These are phyloP conservation scores for Phytophthora constricta DNA, from an alignment of 352 stramenopile genomes.

Conservation along the genomic window DNA sequence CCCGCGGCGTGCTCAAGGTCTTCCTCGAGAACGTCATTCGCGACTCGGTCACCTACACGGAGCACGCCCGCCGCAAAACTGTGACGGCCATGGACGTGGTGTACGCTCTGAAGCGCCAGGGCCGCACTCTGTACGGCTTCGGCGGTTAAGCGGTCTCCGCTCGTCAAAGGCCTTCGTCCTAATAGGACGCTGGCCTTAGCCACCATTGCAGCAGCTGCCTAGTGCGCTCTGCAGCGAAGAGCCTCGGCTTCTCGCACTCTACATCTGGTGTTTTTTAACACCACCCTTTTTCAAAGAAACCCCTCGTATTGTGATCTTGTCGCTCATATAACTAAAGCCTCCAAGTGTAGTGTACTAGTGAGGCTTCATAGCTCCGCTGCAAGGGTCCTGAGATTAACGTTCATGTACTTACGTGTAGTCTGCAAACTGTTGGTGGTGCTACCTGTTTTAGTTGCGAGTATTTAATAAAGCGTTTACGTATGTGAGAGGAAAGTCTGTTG, in stretches of 20 bases:
- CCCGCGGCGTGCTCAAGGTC: conserved; percentile 97
- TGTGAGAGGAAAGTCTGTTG: too few relatives aligned
- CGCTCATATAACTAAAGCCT: too few relatives aligned
- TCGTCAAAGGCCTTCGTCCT: background rate
- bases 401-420: too few relatives aligned
- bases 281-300: conserved; percentile 41
- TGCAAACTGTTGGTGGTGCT: too few relatives aligned
- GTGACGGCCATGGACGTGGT: conserved; percentile 99
- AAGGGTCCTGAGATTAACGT: too few relatives aligned
- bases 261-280: conserved; percentile 58
- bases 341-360: too few relatives aligned
- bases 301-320: background rate
- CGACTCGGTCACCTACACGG: conserved; percentile 96
- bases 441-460: too few relatives aligned
- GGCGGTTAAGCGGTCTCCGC: conserved; percentile 60
- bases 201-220: conserved; percentile 1
- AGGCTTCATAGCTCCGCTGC: too few relatives aligned
- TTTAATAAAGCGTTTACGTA: too few relatives aligned
- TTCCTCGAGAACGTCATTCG: conserved; percentile 99
- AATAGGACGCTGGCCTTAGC: background rate
- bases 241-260: conserved; percentile 13
- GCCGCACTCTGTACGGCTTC: conserved; percentile 96
- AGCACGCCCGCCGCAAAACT: conserved; percentile 96
- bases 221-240: conserved; percentile 7
- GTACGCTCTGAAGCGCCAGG: conserved; percentile 97